Evolutionary conservation across 495 filamentous ascomycete genomes (phyloP).

Genomic region (Neurospora sp.): DNA sequence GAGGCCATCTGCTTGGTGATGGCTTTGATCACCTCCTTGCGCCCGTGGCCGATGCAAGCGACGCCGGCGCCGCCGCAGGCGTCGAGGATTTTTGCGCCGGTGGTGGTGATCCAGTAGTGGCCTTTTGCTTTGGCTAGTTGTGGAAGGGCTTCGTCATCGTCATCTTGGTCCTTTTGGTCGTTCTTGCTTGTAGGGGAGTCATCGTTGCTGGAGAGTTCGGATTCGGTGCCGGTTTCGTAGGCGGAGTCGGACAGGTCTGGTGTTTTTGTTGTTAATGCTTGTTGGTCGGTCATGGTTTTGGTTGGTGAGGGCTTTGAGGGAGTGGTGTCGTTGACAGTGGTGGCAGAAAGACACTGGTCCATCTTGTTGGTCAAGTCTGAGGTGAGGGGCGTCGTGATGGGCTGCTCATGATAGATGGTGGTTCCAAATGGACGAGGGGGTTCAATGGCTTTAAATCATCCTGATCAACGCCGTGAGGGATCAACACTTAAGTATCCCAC

Average conservation of each 20-base stretch:
- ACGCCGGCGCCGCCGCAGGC: conserved; percentile 41
- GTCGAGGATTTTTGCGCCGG: conserved; percentile 50
- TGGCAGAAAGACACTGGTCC: neutral
- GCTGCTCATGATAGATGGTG: neutral
- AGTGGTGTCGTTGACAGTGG: neutral
- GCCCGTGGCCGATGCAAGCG: conserved; percentile 40
- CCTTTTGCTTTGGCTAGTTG: conserved; percentile 12
- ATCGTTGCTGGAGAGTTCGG: neutral
- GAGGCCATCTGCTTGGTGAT: conserved; percentile 22
- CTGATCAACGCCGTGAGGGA: neutral
- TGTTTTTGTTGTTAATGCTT: neutral
- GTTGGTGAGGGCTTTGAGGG: neutral
- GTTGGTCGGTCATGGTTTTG: neutral
- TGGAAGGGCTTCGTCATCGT: neutral
- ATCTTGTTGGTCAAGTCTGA: neutral
- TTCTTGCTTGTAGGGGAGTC: neutral
- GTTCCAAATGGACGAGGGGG: neutral
- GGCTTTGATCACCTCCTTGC: conserved; percentile 29
- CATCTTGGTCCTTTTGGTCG: no score
- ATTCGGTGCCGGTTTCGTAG: neutral
- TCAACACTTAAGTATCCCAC: neutral
- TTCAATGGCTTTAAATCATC: neutral
- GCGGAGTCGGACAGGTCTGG: neutral
- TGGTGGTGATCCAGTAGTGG: conserved; percentile 29
- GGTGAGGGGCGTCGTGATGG: neutral